Percentiles rank a stretch among this genome's conserved stretches.
These are phyloP conservation scores for Fagus crenata DNA, from an alignment of 306 rosid species.

Conservation along the genomic window DNA sequence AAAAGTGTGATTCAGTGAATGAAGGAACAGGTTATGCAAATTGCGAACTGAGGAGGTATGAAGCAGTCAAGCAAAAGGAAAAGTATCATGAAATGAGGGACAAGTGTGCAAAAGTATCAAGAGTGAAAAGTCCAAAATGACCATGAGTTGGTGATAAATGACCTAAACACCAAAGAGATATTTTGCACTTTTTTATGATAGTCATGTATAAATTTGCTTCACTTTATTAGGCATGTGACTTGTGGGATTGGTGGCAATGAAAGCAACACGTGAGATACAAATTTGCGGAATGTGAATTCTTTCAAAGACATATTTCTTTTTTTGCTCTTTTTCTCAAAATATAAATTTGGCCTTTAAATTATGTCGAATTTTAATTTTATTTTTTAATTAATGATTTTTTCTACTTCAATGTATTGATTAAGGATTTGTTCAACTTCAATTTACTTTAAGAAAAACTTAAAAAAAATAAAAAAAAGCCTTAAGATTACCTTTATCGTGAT, in stretches of 20 bases:
- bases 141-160: neutral
- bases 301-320: neutral
- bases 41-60: neutral
- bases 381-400: too few relatives aligned
- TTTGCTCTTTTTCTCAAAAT: too few relatives aligned
- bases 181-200: conserved; percentile 20
- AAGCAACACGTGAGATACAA: conserved; percentile 18
- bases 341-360: too few relatives aligned
- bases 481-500: too few relatives aligned
- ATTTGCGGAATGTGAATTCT: conserved; percentile 22
- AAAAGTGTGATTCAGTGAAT: neutral
- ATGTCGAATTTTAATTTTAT: too few relatives aligned
- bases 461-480: too few relatives aligned
- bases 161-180: conserved; percentile 17
- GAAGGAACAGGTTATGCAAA: neutral
- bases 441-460: too few relatives aligned
- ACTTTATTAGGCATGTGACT: neutral
- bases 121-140: conserved; percentile 6
- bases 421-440: too few relatives aligned
- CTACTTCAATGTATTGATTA: too few relatives aligned
- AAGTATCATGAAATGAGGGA: conserved; percentile 23
- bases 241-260: conserved; percentile 14
- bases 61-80: conserved; percentile 20
- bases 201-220: neutral
- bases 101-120: neutral